A percentile compares a stretch with the other conserved stretches of the same genome.
phyloP scores from a whole-genome alignment of 768 basidiomycete species.

The Russula abietina region DNA sequence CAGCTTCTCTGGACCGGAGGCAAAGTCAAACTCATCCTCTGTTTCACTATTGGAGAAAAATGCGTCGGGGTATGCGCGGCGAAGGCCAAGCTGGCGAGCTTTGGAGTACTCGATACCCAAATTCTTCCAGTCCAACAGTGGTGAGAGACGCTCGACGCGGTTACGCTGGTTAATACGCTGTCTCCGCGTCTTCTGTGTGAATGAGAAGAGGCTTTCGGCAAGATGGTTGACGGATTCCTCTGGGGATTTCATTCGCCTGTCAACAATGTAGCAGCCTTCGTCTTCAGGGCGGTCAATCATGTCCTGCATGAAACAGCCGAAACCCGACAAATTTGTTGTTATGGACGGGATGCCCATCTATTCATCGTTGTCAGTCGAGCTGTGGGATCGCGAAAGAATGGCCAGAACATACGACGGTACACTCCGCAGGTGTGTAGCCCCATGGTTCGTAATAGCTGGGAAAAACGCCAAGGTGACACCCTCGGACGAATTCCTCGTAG shows the following conservation, averaged over 20 bases:
- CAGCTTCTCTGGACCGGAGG: conserved; percentile 60
- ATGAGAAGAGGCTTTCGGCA: conserved; percentile 64
- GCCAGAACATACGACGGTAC: conserved; percentile 76
- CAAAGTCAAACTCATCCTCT: conserved; percentile 50
- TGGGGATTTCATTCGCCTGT: conserved; percentile 80
- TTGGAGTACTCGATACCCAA: conserved; percentile 96
- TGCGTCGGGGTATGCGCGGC: conserved; percentile 92
- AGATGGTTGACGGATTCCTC: conserved; percentile 90
- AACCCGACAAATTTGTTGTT: conserved; percentile 96
- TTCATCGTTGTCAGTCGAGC: conserved; percentile 13
- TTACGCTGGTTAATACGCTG: conserved; percentile 99
- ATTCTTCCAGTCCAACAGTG: conserved; percentile 97
- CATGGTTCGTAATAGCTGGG: conserved; percentile 96
- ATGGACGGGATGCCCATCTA: conserved; percentile 98
- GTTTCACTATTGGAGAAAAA: conserved; percentile 65
- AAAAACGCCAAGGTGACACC: conserved; percentile 97
- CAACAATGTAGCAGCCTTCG: conserved; percentile 95
- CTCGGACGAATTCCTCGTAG: conserved; percentile 98
- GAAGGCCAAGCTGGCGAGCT: conserved; percentile 82
- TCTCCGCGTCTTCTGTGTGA: conserved; percentile 79
- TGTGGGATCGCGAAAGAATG: background rate
- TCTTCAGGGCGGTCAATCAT: conserved; percentile 91
- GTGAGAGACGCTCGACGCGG: conserved; percentile 89
- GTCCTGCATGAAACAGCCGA: conserved; percentile 98
- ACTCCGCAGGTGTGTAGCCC: conserved; percentile 97